Conservation (phyloP, 2,329 filamentous ascomycete species). For the Didymella lethalis region DNA sequence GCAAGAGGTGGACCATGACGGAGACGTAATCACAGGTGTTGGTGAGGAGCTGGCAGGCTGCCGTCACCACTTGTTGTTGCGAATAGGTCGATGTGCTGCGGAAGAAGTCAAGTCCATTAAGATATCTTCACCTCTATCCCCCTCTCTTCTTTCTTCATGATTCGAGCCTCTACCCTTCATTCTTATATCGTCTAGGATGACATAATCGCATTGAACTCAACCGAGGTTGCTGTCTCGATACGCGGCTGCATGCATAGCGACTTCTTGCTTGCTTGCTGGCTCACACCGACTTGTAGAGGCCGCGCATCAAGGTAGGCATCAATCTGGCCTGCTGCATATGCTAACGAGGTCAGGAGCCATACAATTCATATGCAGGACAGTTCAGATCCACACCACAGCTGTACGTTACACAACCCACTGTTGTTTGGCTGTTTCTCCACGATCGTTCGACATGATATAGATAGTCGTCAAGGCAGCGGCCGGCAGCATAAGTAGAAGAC, state of each 20-base stretch:
- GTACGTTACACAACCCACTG: not conserved
- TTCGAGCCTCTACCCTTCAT: not conserved
- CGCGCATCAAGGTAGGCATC: not conserved
- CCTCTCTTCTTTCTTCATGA: not conserved
- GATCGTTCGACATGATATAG: too few species aligned
- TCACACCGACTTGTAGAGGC: not conserved
- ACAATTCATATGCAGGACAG: not conserved
- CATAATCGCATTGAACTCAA: too few species aligned
- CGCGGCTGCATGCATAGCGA: not conserved
- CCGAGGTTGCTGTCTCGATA: too few species aligned
- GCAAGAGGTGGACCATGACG: not conserved
- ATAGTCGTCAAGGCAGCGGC: too few species aligned
- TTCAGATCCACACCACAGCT: not conserved
- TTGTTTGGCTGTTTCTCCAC: not conserved
- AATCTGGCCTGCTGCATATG: not conserved
- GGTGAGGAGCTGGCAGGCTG: not conserved
- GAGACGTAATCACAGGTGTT: too few species aligned
- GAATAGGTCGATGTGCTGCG: not conserved
- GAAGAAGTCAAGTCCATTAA: not conserved
- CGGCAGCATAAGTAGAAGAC: too few species aligned
- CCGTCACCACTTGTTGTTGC: not conserved
- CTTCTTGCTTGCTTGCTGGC: not conserved
- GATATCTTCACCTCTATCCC: not conserved
- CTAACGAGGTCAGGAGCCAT: not conserved
- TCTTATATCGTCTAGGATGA: not conserved